These are phyloP conservation scores for Circinella minor DNA, from an alignment of 371 early-diverging fungal species.

Conservation along the genomic window DNA sequence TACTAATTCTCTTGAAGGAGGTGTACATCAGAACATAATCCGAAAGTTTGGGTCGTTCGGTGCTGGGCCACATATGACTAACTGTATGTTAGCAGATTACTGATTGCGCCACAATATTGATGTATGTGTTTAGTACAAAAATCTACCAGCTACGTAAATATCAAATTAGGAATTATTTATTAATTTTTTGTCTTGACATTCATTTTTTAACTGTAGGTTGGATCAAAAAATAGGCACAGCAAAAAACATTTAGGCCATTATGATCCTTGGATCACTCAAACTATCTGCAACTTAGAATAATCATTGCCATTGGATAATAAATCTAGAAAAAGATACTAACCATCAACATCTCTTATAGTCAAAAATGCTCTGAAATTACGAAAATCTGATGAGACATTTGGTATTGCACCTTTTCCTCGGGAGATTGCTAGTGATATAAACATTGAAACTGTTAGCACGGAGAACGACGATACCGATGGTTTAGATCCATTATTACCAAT, in stretches of 20 bases:
- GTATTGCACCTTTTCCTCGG: not conserved
- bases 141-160: too few species aligned
- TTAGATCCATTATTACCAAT: not conserved
- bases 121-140: not conserved
- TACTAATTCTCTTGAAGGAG: constrained; percentile 1
- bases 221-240: not conserved
- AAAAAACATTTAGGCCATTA: not conserved
- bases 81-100: constrained; percentile 2
- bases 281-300: not conserved
- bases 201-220: not conserved
- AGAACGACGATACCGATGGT: not conserved
- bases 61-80: not conserved
- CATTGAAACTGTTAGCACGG: not conserved
- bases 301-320: not conserved
- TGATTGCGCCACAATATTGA: not conserved
- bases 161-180: too few species aligned
- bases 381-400: not conserved
- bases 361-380: not conserved
- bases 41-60: not conserved
- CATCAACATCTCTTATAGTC: not conserved
- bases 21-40: constrained; percentile 2
- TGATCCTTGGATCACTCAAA: constrained; percentile 4
- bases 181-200: not conserved
- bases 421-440: not conserved
- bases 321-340: too few species aligned